These are phyloP conservation scores for Sarocladium oryzae DNA, from an alignment of 2,329 filamentous ascomycete species.

Conservation along the genomic window DNA sequence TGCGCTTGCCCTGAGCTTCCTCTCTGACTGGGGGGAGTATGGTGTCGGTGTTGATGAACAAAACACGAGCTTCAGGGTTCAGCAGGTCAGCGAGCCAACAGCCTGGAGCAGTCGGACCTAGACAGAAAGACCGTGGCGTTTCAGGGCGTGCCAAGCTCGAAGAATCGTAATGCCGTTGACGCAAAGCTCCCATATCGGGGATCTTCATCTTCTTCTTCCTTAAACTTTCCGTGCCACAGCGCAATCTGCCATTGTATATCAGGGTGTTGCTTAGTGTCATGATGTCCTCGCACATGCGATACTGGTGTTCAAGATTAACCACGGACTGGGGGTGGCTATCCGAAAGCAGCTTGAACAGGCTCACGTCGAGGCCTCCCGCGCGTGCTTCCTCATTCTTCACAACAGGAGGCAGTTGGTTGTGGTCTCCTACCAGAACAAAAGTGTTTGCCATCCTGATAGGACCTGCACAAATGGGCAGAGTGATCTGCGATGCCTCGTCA, in stretches of 20 bases:
- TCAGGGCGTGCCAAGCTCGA: constrained; percentile 33
- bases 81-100: constrained; percentile 78
- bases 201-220: constrained; percentile 63
- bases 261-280: constrained; percentile 90
- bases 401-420: constrained; percentile 89
- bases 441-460: constrained; percentile 88
- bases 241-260: constrained; percentile 85
- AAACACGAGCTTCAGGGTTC: constrained; percentile 64
- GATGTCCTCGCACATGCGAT: constrained; percentile 96
- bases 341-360: constrained; percentile 87
- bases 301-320: constrained; percentile 89
- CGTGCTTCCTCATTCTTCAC: constrained; percentile 88
- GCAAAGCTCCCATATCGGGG: constrained; percentile 57
- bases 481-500: constrained; percentile 96
- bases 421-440: constrained; percentile 93
- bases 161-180: constrained; percentile 51
- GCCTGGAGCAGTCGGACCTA: constrained; percentile 34
- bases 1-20: constrained; percentile 72
- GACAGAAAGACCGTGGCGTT: constrained; percentile 48
- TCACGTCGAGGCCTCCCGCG: constrained; percentile 81
- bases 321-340: constrained; percentile 83
- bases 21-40: constrained; percentile 61
- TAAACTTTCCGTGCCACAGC: constrained; percentile 77
- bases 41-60: constrained; percentile 84
- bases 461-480: constrained; percentile 85